Base-by-base conservation (phyloP, 352 stramenopile species). In the Phytophthora rubi region DNA sequence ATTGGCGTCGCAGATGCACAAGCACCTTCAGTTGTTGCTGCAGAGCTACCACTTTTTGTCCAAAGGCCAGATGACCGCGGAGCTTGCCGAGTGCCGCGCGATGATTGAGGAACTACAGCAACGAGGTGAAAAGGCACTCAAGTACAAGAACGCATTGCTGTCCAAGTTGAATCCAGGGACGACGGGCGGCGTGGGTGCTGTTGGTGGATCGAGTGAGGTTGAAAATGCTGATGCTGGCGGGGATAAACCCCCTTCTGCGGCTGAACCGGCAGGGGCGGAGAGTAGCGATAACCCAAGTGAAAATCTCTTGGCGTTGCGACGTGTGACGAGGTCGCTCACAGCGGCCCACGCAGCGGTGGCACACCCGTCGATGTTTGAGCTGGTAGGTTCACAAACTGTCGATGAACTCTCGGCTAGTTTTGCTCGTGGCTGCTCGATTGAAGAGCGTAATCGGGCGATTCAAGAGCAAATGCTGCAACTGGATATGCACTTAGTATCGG, bases 1-100 rank as follows among this genome's bases (percentile, higher is more conserved):
- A 63, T 47, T 96, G 42, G 85, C 89, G 1, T 96, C 89, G 4
- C 89, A 96, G 53, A 94, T 96, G 84, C 89, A 96, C 71, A 96
- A 96, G 39, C 89, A 96, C 67, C 76, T 94, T 28, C 89, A 96
- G 68, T 73, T 96, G 6, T 44, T 96, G 55, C 60, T 94, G 16
- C 85, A 94, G 69, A 93, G 76, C 28, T 89, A 88, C 62, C 79
- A 92, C 67, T 28, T 91, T 48, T 65, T 92, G 33, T 55, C 72
- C 3, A 77, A 58, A 57, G 53, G 73, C 37, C 23, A 42, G 6
- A 45, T 52, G 4, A 56, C 53, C 1, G 56, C 63, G 4, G 62
- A 62, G 3, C 10, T 75, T 5, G 18, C 68, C 10, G 79, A 92
- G 35, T 91, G 81, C 53, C 64, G 76, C 44, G 60, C 62, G 1